These are phyloP conservation scores for Neurospora sp. DNA, from an alignment of 495 filamentous ascomycete genomes.

Conservation along the genomic window DNA sequence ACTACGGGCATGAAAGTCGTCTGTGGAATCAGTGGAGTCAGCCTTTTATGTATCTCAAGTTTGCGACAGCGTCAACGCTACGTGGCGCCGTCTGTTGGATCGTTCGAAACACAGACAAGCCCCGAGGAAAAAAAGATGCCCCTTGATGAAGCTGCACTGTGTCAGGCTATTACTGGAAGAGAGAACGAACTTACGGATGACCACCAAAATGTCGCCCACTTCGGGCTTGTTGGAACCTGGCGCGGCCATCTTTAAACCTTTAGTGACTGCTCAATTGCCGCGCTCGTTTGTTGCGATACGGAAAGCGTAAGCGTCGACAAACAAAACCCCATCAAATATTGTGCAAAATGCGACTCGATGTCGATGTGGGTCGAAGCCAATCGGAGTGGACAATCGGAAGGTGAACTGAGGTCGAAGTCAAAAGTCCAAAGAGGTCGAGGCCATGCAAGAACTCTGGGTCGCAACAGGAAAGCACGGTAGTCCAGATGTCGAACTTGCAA, in stretches of 20 bases:
- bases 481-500: not conserved
- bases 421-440: not conserved
- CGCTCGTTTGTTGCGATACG: constrained; percentile 5
- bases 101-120: not conserved
- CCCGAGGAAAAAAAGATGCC: not conserved
- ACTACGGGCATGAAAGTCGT: constrained; percentile 85
- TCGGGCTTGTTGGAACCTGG: constrained; percentile 38
- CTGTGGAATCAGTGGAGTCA: constrained; percentile 22
- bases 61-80: not conserved
- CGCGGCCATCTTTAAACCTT: constrained; percentile 34
- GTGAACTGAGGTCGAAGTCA: not conserved
- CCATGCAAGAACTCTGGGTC: not conserved
- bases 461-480: not conserved
- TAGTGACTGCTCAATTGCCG: constrained; percentile 8
- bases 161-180: not conserved
- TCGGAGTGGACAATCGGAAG: not conserved
- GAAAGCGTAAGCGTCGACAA: not conserved
- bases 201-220: constrained; percentile 60
- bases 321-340: not conserved
- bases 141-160: not conserved
- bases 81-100: not conserved
- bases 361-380: not conserved
- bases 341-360: not conserved
- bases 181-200: constrained; percentile 57
- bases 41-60: constrained; percentile 1